A percentile compares a stretch with the other conserved stretches of the same genome.
phyloP scores from a whole-genome alignment of 2,329 filamentous ascomycete species.

The Arthrinium puccinioides region DNA sequence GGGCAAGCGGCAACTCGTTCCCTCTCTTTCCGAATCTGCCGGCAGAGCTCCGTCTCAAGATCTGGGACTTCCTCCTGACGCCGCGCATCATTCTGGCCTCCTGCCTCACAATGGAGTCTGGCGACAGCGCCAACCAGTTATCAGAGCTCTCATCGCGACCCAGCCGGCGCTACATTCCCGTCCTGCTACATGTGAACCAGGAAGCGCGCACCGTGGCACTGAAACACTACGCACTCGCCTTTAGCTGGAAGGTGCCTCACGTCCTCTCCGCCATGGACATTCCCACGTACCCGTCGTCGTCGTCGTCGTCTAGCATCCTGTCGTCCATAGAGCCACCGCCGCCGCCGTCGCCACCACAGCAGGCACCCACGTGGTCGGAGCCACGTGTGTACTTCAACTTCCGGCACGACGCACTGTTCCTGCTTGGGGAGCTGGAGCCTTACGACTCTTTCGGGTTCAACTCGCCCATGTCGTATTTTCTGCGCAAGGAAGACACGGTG shows the following conservation, averaged over 20 bases:
- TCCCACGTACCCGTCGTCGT: neutral
- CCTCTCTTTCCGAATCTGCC: conserved; percentile 32
- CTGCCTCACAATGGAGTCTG: conserved; percentile 24
- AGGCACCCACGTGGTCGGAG: conserved; percentile 23
- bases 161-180: conserved; percentile 23
- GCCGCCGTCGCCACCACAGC: neutral
- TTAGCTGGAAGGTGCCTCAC: conserved; percentile 38
- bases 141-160: conserved; percentile 11
- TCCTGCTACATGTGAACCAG: conserved; percentile 35
- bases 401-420: conserved; percentile 35
- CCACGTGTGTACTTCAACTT: conserved; percentile 42
- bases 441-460: conserved; percentile 38
- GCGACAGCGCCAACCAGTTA: conserved; percentile 7
- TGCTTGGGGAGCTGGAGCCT: conserved; percentile 41
- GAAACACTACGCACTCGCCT: conserved; percentile 37
- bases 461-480: conserved; percentile 41
- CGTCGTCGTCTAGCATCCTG: neutral
- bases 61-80: conserved; percentile 37
- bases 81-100: conserved; percentile 37
- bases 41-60: conserved; percentile 38
- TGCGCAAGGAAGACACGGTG: conserved; percentile 32
- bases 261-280: conserved; percentile 19
- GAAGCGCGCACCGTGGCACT: conserved; percentile 35
- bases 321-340: too few relatives aligned
- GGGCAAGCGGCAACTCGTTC: conserved; percentile 8